Evolutionary conservation across 371 early-diverging fungal genomes (phyloP).

Genomic region (Polyrhizophydium stewartii): DNA sequence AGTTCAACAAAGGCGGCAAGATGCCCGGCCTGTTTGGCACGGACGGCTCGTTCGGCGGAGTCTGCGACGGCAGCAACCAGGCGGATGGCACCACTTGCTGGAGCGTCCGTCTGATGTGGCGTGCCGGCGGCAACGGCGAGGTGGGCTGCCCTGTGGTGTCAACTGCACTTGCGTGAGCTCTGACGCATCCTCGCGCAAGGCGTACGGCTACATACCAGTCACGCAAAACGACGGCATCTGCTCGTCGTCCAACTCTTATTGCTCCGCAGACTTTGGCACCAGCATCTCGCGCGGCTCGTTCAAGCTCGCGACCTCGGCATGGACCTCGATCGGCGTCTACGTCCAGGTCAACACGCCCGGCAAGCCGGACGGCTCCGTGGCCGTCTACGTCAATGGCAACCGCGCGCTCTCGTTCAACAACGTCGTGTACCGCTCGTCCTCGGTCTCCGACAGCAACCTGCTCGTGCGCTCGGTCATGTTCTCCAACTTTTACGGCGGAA

Average conservation of each 20-base stretch:
- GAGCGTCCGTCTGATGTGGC: neutral
- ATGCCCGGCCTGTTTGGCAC: neutral
- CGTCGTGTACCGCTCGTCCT: neutral
- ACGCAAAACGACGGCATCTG: neutral
- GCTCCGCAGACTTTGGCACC: neutral
- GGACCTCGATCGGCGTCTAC: neutral
- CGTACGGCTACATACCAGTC: neutral
- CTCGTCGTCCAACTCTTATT: neutral
- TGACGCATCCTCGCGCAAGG: neutral
- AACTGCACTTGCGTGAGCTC: neutral
- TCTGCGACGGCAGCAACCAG: neutral
- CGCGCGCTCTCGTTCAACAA: neutral
- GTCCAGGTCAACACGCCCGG: neutral
- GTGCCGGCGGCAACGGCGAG: neutral
- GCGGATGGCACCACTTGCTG: neutral
- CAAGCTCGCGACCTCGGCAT: neutral
- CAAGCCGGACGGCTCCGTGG: neutral
- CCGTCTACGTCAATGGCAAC: conserved; percentile 1
- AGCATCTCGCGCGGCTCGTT: neutral
- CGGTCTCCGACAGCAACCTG: neutral
- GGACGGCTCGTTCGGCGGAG: neutral
- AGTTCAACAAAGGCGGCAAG: conserved; percentile 1
- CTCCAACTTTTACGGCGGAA: neutral
- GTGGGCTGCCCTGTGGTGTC: neutral
- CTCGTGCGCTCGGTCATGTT: neutral